Evolutionary conservation across 495 filamentous ascomycete genomes (phyloP).

Genomic region (Hypoxylon fuscum): DNA sequence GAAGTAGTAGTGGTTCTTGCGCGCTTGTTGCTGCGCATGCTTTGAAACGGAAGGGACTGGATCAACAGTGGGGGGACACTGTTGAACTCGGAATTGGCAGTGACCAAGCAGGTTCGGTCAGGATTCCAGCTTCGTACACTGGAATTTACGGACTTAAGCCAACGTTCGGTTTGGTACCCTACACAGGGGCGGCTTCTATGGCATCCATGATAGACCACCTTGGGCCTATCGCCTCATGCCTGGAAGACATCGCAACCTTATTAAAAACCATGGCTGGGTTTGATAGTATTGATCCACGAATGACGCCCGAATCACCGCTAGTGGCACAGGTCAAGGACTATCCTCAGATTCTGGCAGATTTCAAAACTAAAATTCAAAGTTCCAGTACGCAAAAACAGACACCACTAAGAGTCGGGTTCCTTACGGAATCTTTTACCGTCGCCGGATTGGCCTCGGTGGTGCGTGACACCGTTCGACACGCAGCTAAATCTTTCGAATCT

Average conservation of each 20-base stretch:
- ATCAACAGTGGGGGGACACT: neutral
- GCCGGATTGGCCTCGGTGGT: slow-evolving; percentile 41
- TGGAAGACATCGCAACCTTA: slow-evolving; percentile 53
- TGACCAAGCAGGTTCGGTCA: slow-evolving; percentile 74
- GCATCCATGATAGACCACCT: slow-evolving; percentile 52
- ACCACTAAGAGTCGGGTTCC: slow-evolving; percentile 1
- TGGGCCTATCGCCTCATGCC: slow-evolving; percentile 51
- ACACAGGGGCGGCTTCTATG: slow-evolving; percentile 49
- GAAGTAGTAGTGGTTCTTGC: slow-evolving; percentile 18
- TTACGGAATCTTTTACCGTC: slow-evolving; percentile 4
- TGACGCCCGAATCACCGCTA: slow-evolving; percentile 43
- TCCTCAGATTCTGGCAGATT: slow-evolving; percentile 23
- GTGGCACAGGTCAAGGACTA: slow-evolving; percentile 42
- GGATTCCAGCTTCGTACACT: slow-evolving; percentile 58
- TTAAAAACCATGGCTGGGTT: slow-evolving; percentile 58
- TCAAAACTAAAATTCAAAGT: slow-evolving; percentile 6
- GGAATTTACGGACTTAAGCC: slow-evolving; percentile 52
- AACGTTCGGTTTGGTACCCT: slow-evolving; percentile 39
- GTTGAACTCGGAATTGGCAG: slow-evolving; percentile 17
- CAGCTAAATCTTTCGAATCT: slow-evolving; percentile 51
- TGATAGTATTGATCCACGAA: slow-evolving; percentile 59
- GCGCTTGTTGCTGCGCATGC: slow-evolving; percentile 10
- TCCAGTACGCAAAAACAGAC: neutral
- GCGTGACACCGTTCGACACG: slow-evolving; percentile 49
- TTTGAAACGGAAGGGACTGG: slow-evolving; percentile 6